Conservation (phyloP, 1,284 basidiomycete genomes). For the Cystobasidium sp. region DNA sequence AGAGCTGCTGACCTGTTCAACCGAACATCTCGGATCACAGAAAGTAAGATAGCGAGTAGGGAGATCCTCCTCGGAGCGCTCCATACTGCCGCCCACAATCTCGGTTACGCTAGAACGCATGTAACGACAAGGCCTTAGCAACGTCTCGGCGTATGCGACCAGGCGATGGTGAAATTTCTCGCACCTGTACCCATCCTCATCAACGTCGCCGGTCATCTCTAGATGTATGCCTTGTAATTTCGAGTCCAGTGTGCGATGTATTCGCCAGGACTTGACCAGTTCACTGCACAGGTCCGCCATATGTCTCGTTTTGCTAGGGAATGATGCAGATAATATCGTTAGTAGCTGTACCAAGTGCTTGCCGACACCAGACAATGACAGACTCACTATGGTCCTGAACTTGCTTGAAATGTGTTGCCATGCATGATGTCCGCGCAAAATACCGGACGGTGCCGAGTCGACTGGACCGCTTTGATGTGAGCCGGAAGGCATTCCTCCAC, state of each 20-base stretch:
- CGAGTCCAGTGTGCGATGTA: constrained; percentile 73
- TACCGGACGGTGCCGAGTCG: constrained; percentile 77
- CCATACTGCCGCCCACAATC: constrained; percentile 65
- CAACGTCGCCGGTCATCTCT: constrained; percentile 94
- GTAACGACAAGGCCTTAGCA: neutral
- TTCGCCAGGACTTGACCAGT: constrained; percentile 76
- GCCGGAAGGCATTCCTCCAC: constrained; percentile 74
- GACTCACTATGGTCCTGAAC: constrained; percentile 20
- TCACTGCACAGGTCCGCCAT: constrained; percentile 91
- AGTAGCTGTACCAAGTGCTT: neutral
- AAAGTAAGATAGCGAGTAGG: constrained; percentile 62
- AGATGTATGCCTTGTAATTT: constrained; percentile 92
- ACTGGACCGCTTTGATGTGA: constrained; percentile 83
- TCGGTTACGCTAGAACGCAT: constrained; percentile 69
- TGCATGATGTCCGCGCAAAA: constrained; percentile 99
- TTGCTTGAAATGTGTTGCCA: constrained; percentile 65
- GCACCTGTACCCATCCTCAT: constrained; percentile 74
- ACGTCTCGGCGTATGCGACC: neutral
- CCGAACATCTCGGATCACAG: constrained; percentile 59
- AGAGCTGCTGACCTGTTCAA: constrained; percentile 5
- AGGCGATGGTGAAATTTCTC: neutral
- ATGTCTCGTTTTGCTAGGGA: constrained; percentile 76
- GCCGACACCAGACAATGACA: neutral
- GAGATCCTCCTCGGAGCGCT: constrained; percentile 62
- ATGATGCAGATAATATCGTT: neutral